Conservation (phyloP, 2,329 filamentous ascomycete genomes). For the Phialophora macrospora region DNA sequence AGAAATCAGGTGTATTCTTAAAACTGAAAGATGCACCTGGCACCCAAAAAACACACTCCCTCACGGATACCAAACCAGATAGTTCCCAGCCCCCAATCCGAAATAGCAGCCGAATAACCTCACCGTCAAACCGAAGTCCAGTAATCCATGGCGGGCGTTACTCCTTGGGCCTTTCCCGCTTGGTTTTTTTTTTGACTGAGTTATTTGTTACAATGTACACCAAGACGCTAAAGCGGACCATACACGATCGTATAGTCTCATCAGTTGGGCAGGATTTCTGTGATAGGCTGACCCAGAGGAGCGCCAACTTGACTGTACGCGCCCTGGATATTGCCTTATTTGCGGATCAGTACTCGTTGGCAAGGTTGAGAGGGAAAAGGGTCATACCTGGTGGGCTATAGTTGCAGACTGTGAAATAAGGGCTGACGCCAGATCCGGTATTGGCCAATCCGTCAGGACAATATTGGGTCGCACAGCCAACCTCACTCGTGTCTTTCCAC, state of each 20-base stretch:
- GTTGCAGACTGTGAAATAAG: constrained; percentile 85
- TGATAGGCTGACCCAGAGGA: constrained; percentile 48
- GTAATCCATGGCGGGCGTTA: background rate
- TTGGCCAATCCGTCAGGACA: constrained; percentile 51
- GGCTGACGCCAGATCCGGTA: constrained; percentile 44
- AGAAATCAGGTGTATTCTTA: background rate
- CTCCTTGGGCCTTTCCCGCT: background rate
- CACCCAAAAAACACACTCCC: background rate
- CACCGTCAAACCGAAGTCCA: background rate
- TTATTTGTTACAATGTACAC: background rate
- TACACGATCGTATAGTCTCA: background rate
- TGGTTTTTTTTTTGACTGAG: background rate
- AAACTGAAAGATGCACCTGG: background rate
- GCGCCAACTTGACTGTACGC: constrained; percentile 59
- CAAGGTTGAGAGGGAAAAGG: background rate
- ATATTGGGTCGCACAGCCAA: constrained; percentile 65
- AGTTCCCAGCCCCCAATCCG: background rate
- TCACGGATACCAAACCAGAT: background rate
- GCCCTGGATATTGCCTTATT: constrained; percentile 64
- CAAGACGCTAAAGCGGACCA: background rate
- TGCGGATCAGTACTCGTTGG: background rate
- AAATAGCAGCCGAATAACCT: background rate
- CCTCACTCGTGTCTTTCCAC: constrained; percentile 65
- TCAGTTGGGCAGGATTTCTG: constrained; percentile 37
- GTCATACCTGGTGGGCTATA: constrained; percentile 63